Conservation (phyloP, 176 grass and related monocot genomes). For the Avena atlantica region DNA sequence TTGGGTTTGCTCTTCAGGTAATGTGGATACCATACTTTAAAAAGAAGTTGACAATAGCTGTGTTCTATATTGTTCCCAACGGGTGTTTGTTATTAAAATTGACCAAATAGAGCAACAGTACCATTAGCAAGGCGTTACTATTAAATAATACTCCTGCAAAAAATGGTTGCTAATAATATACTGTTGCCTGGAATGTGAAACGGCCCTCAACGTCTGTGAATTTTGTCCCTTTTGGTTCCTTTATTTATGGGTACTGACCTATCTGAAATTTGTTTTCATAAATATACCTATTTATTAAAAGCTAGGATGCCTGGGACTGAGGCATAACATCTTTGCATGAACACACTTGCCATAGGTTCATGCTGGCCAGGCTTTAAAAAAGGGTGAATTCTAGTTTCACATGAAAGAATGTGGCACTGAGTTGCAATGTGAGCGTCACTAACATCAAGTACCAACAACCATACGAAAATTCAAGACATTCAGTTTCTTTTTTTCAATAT, state of each 20-base stretch:
- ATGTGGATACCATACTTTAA: slow-evolving; percentile 35
- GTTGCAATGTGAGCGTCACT: background rate
- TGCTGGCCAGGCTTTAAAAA: background rate
- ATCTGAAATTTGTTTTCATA: background rate
- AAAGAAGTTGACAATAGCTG: background rate
- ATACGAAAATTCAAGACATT: background rate
- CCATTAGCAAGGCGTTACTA: slow-evolving; percentile 1
- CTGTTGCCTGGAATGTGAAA: background rate
- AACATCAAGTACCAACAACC: background rate
- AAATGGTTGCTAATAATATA: background rate
- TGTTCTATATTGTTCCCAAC: background rate
- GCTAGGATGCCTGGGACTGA: background rate
- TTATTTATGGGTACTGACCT: background rate
- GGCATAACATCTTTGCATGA: background rate
- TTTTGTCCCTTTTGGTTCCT: background rate
- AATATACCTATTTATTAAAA: background rate
- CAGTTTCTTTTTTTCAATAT: background rate
- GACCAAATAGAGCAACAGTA: background rate
- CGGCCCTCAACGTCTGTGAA: background rate
- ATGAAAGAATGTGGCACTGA: background rate
- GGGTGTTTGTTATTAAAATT: background rate
- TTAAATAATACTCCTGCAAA: background rate
- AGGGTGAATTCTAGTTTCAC: background rate
- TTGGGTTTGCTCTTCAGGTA: slow-evolving; percentile 93
- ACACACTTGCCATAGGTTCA: background rate